Evolutionary conservation across 306 rosid genomes (phyloP).

Genomic region (Vachellia pachyceras): DNA sequence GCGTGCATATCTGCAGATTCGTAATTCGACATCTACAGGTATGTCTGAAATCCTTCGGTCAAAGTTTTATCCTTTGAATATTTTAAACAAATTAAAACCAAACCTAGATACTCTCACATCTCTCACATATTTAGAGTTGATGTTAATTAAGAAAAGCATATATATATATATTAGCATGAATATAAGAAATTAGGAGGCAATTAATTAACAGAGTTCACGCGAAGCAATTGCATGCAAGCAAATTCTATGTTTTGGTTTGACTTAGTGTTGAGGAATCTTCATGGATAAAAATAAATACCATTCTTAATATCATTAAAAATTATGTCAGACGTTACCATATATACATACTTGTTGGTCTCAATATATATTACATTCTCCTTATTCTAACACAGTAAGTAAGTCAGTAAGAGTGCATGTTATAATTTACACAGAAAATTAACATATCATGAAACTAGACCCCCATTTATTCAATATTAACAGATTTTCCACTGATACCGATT

Average conservation of each 20-base stretch:
- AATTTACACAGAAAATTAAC: background rate
- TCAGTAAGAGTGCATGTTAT: background rate
- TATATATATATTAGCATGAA: background rate
- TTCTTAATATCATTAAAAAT: conserved; percentile 4
- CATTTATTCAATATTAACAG: background rate
- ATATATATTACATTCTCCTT: background rate
- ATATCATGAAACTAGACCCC: background rate
- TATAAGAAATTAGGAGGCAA: background rate
- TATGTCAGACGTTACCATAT: background rate
- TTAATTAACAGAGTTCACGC: background rate
- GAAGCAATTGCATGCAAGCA: conserved; percentile 16
- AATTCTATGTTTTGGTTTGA: conserved; percentile 21
- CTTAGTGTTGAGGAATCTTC: conserved; percentile 19
- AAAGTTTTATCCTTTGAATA: background rate
- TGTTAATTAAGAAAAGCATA: background rate
- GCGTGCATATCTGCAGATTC: too few relatives aligned
- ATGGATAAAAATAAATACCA: background rate
- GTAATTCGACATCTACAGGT: too few relatives aligned
- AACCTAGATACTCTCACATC: background rate
- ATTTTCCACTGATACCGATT: background rate
- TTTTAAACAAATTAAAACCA: background rate
- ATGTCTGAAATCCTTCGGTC: too few relatives aligned
- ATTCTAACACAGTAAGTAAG: background rate
- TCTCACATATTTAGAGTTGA: background rate
- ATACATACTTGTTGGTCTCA: background rate